Evolutionary conservation across 805 yeast genomes (phyloP).

Genomic region (Millerozyma acaciae): DNA sequence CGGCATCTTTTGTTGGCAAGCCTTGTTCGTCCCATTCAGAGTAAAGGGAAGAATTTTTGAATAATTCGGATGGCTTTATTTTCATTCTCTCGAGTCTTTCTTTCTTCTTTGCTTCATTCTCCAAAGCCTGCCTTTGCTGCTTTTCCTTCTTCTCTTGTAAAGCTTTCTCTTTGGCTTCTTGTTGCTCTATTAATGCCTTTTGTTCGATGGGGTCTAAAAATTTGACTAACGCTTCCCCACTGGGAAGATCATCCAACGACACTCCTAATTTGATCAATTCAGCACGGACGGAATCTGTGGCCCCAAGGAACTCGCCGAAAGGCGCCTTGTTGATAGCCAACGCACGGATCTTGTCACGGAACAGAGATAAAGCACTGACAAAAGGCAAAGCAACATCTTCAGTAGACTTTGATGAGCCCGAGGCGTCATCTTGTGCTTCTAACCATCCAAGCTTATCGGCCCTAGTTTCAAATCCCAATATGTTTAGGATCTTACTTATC

Average conservation of each 20-base stretch:
- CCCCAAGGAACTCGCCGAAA: conserved; percentile 50
- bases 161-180: conserved; percentile 56
- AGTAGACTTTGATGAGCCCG: conserved; percentile 12
- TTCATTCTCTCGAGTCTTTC: conserved; percentile 66
- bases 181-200: conserved; percentile 56
- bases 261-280: conserved; percentile 75
- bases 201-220: conserved; percentile 70
- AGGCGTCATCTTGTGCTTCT: conserved; percentile 25
- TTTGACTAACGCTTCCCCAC: conserved; percentile 79
- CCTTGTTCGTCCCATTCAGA: conserved; percentile 84
- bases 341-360: conserved; percentile 78
- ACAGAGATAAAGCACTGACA: conserved; percentile 68
- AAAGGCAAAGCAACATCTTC: conserved; percentile 81
- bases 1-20: conserved; percentile 67
- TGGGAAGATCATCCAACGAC: conserved; percentile 82
- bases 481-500: conserved; percentile 63
- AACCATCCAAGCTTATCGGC: conserved; percentile 80
- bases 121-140: conserved; percentile 47
- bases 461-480: conserved; percentile 75
- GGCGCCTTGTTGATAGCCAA: conserved; percentile 63
- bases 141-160: conserved; percentile 57
- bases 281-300: conserved; percentile 69
- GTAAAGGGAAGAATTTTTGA: conserved; percentile 52
- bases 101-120: conserved; percentile 57
- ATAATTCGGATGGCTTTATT: conserved; percentile 68